Conservation (phyloP, 23 red algal genomes). For the Gracilariopsis chorda region DNA sequence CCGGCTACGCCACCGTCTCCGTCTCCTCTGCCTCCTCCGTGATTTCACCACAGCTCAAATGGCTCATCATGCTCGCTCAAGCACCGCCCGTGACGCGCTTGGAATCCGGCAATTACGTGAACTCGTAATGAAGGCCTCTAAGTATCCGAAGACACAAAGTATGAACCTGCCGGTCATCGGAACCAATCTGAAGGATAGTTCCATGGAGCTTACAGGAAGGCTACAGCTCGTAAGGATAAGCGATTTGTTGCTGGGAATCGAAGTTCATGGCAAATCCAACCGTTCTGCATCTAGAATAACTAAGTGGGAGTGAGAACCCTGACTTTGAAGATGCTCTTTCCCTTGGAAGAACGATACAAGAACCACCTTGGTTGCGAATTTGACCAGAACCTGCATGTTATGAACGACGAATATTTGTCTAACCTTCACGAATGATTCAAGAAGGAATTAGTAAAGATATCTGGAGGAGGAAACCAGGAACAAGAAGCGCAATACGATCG, state of each 20-base stretch:
- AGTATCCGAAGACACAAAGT: slow-evolving; percentile 79
- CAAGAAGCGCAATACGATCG: background rate
- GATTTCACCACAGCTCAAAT: no score
- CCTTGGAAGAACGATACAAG: slow-evolving; percentile 1
- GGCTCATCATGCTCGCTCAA: slow-evolving; percentile 97
- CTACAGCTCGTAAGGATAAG: background rate
- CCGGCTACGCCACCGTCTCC: no score
- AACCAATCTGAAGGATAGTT: background rate
- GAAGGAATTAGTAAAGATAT: background rate
- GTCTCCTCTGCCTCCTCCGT: no score
- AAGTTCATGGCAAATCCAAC: slow-evolving; percentile 34
- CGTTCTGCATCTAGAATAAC: background rate
- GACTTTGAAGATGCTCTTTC: slow-evolving; percentile 12
- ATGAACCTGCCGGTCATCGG: slow-evolving; percentile 81
- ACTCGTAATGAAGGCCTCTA: slow-evolving; percentile 89
- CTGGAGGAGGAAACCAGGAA: background rate
- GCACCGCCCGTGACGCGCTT: slow-evolving; percentile 82
- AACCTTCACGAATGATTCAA: background rate
- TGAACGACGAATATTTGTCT: background rate
- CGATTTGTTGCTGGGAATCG: slow-evolving; percentile 31
- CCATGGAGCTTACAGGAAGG: background rate
- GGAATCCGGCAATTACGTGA: slow-evolving; percentile 95
- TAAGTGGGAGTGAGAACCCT: background rate
- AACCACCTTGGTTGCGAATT: slow-evolving; percentile 31
- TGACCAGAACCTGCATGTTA: background rate